Percentiles rank a stretch among this genome's conserved stretches.
These are phyloP conservation scores for Escallonia rubra DNA, from an alignment of 129 eudicot species.

Conservation along the genomic window DNA sequence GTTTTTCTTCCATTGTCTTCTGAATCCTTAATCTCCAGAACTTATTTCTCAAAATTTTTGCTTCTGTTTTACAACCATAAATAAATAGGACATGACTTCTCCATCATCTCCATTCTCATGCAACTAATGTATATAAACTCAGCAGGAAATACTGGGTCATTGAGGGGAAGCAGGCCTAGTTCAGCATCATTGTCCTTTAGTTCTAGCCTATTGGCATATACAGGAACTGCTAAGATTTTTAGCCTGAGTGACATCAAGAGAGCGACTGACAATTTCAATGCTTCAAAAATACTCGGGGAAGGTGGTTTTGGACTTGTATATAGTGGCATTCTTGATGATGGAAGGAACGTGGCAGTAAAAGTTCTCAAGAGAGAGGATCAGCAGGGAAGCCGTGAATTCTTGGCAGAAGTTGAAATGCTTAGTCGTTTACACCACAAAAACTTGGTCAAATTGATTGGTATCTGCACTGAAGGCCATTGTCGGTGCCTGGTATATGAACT, in stretches of 20 bases:
- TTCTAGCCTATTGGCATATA: conserved; percentile 60
- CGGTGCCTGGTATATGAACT: conserved; percentile 86
- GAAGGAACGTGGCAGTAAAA: conserved; percentile 78
- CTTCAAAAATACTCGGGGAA: conserved; percentile 78
- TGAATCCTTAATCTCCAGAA: background rate
- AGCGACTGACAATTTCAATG: conserved; percentile 63
- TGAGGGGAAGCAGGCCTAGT: conserved; percentile 62
- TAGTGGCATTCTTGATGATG: conserved; percentile 75
- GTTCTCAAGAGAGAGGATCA: conserved; percentile 80
- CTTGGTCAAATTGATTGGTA: conserved; percentile 89
- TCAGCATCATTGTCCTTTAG: conserved; percentile 61
- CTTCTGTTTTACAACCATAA: too few relatives aligned
- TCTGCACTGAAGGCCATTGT: conserved; percentile 64
- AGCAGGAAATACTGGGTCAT: conserved; percentile 56
- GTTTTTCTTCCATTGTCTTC: background rate
- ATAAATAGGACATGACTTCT: too few relatives aligned
- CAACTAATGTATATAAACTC: conserved; percentile 6
- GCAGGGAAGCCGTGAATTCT: conserved; percentile 86
- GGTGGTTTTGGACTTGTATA: conserved; percentile 96
- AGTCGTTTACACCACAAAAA: conserved; percentile 89
- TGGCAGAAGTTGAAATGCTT: conserved; percentile 99
- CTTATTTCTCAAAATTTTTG: too few relatives aligned
- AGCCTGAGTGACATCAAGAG: conserved; percentile 61
- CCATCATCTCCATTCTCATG: too few relatives aligned
- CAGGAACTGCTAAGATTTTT: conserved; percentile 77